These are phyloP conservation scores for Pseudocercospora fuligena DNA, from an alignment of 2,329 filamentous ascomycete genomes.

Conservation along the genomic window DNA sequence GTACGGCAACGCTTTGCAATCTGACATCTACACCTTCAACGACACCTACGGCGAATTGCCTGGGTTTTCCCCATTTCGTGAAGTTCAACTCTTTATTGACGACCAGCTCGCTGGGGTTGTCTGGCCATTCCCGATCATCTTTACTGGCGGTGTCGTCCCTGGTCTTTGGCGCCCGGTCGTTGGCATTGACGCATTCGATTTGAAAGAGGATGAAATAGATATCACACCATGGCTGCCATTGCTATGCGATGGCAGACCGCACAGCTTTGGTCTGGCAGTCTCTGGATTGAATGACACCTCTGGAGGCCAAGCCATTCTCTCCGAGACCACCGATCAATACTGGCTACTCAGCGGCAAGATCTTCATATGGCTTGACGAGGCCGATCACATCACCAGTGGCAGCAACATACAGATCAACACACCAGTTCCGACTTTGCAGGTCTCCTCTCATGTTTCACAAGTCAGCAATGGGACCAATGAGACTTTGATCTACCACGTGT, in stretches of 20 bases:
- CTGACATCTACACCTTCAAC: conserved; percentile 62
- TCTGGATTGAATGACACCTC: conserved; percentile 66
- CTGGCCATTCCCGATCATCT: conserved; percentile 83
- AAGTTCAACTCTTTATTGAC: conserved; percentile 78
- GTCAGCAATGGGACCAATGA: conserved; percentile 61
- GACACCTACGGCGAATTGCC: conserved; percentile 60
- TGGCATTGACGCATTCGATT: conserved; percentile 77
- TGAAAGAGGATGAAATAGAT: conserved; percentile 80
- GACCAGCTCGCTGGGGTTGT: conserved; percentile 72
- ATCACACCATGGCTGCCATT: conserved; percentile 76
- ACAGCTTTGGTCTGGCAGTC: conserved; percentile 71
- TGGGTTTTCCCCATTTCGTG: conserved; percentile 75
- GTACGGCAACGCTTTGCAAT: conserved; percentile 77
- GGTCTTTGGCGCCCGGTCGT: conserved; percentile 79
- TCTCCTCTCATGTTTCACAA: conserved; percentile 57
- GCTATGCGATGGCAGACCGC: conserved; percentile 67
- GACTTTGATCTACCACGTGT: conserved; percentile 59
- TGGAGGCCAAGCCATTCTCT: conserved; percentile 54
- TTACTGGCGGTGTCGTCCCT: conserved; percentile 79
- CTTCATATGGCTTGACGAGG: conserved; percentile 72
- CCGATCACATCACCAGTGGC: conserved; percentile 56
- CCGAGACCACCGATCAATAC: conserved; percentile 63
- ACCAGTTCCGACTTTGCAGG: conserved; percentile 53
- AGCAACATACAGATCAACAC: conserved; percentile 45
- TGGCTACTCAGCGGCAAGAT: conserved; percentile 82